phyloP scores from a whole-genome alignment of 352 stramenopile genomes.

The Blastocystis sp. region DNA sequence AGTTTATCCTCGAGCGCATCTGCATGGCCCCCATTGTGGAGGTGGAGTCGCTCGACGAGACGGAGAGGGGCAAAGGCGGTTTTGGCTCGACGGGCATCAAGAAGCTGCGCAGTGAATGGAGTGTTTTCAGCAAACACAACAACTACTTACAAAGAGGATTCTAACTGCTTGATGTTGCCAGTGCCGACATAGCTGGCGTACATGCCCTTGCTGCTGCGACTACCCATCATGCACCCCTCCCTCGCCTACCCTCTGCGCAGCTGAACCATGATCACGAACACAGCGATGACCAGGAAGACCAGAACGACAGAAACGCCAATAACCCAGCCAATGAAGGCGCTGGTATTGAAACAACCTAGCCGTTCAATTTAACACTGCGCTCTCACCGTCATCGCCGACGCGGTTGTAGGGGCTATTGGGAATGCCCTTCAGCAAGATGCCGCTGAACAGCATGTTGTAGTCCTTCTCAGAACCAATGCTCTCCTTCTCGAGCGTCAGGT shows the following conservation, averaged over 20 bases:
- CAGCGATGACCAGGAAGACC: slow-evolving; percentile 2
- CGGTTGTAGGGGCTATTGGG: slow-evolving; percentile 16
- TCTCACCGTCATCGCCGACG: slow-evolving; percentile 15
- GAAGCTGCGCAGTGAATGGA: neutral
- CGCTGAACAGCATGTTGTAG: neutral
- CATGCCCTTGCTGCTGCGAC: slow-evolving; percentile 7
- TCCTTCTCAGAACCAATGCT: neutral
- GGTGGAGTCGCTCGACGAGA: slow-evolving; percentile 90
- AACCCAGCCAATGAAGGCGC: slow-evolving; percentile 13
- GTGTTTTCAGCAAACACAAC: slow-evolving; percentile 18
- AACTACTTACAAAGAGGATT: neutral
- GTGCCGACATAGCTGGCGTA: slow-evolving; percentile 33
- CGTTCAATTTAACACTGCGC: neutral
- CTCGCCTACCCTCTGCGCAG: slow-evolving; percentile 2
- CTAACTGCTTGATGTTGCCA: slow-evolving; percentile 21
- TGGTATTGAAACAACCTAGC: slow-evolving; percentile 10
- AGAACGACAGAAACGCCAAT: slow-evolving; percentile 37
- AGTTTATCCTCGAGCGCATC: slow-evolving; percentile 94
- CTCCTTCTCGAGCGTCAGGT: slow-evolving; percentile 31
- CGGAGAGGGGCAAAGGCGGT: slow-evolving; percentile 83
- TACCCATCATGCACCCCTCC: neutral
- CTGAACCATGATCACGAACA: slow-evolving; percentile 19
- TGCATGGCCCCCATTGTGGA: slow-evolving; percentile 83
- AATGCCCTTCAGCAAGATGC: slow-evolving; percentile 38
- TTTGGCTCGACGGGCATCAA: slow-evolving; percentile 88